Evolutionary conservation across 768 basidiomycete species (phyloP), one percentile per base, ranked within the genome.

Genomic region (Mycena alexandri): DNA sequence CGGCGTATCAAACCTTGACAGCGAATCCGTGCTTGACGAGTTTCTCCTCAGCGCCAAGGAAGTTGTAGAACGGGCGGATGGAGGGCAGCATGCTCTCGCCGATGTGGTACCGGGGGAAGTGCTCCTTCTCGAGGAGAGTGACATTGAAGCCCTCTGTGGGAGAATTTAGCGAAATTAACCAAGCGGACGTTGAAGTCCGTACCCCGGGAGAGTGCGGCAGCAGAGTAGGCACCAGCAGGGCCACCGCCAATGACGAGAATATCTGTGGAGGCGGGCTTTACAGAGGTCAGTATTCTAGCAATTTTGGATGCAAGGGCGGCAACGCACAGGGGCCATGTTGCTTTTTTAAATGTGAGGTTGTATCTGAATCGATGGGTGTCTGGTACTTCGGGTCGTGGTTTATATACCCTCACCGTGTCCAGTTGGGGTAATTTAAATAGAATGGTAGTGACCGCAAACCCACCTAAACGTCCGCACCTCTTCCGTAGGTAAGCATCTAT

Each of bases 221-320:
- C 76, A 22, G 76, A 69, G 44, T 73, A 77, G 29, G 67, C 67
- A 9, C 76, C 76, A 11, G 71, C 69, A 17, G 76, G 76, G 7
- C 76, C 76, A 11, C 75, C 76, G 19, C 64, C 64, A 22, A 65
- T 65, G 3, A 65, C 64, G 19, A 65, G 36, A 2, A 65, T 59
- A 38, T 38, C 38, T 5, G 38, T 5, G 38, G 4, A 38, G 2
- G 38, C 38, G 38, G 38, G 38, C 38, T 38, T 38, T 38, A 38
- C 38, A 14, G 14, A 14, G 38, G 38, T 38, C 10, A 38, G 38
- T 11, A 5, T 4, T 10, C 10, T 38, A 2, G 10, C 10, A 11
- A 14, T 2, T 10, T 14, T 38, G 38, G 34, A 38, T 10, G 38
- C 38, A 38, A 5, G 14, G 38, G 11, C 38, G 14, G 38, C 38